Conservation (phyloP, 768 basidiomycete species). For the Pholiota conissans region DNA sequence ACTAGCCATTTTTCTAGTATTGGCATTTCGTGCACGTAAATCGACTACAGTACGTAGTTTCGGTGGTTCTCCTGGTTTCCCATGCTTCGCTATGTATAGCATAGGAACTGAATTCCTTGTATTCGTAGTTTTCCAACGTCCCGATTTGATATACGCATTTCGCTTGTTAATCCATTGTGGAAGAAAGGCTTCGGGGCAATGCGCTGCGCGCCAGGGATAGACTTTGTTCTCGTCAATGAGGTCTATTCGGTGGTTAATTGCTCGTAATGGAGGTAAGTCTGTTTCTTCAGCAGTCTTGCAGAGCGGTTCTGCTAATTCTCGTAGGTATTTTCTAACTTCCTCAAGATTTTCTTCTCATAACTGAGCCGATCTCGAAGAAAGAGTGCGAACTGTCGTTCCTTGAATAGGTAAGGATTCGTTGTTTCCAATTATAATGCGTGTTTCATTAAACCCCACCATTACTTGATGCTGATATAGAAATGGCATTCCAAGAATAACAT, state of each 20-base stretch:
- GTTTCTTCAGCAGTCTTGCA: constrained; percentile 25
- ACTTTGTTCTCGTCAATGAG: constrained; percentile 33
- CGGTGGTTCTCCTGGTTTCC: constrained; percentile 15
- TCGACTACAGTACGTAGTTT: constrained; percentile 34
- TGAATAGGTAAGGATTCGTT: constrained; percentile 17
- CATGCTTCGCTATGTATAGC: constrained; percentile 31
- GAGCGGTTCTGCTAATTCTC: constrained; percentile 14
- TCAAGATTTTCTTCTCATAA: constrained; percentile 15
- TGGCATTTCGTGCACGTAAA: constrained; percentile 34
- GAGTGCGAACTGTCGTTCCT: background rate
- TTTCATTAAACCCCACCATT: constrained; percentile 25
- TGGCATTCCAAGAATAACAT: constrained; percentile 37
- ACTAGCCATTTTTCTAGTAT: constrained; percentile 34
- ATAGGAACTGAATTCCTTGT: constrained; percentile 36
- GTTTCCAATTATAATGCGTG: constrained; percentile 25
- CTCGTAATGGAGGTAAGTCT: constrained; percentile 34
- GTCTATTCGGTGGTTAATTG: constrained; percentile 41
- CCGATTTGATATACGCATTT: constrained; percentile 26
- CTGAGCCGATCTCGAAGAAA: constrained; percentile 12
- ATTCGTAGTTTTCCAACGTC: constrained; percentile 29
- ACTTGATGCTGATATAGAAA: constrained; percentile 32
- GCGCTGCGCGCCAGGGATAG: constrained; percentile 32
- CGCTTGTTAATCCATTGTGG: constrained; percentile 30
- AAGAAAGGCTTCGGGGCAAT: constrained; percentile 37
- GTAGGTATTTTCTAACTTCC: constrained; percentile 22